Evolutionary conservation across 768 basidiomycete genomes (phyloP).

Genomic region (Daedaleopsis nitida): DNA sequence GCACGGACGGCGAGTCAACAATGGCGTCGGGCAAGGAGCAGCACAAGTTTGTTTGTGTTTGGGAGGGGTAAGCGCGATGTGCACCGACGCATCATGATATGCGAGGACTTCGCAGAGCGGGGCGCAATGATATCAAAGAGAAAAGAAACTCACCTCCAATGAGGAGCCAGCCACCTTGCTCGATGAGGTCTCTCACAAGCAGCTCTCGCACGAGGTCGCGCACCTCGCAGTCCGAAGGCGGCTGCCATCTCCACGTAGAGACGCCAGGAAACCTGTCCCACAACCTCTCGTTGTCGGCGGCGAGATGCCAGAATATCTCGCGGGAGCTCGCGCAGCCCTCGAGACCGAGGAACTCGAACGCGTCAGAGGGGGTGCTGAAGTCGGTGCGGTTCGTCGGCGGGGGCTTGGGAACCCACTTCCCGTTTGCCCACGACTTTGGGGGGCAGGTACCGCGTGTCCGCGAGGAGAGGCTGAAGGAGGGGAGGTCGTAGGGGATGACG

Average conservation of each 20-base stretch:
- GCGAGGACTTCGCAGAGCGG: background rate
- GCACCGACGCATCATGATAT: no score
- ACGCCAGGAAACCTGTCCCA: constrained; percentile 57
- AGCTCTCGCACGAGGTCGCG: constrained; percentile 42
- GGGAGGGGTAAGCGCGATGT: no score
- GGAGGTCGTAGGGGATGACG: constrained; percentile 10
- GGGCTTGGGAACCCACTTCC: constrained; percentile 45
- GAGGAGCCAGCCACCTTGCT: constrained; percentile 71
- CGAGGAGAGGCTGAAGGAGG: constrained; percentile 7
- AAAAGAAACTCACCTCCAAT: constrained; percentile 52
- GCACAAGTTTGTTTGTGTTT: no score
- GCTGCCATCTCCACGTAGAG: constrained; percentile 55
- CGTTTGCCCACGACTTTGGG: constrained; percentile 37
- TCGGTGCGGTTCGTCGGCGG: constrained; percentile 28
- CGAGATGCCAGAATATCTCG: constrained; percentile 67
- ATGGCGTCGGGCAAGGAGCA: no score
- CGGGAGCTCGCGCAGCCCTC: constrained; percentile 63
- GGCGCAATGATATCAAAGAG: background rate
- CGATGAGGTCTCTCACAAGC: constrained; percentile 59
- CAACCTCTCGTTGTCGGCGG: constrained; percentile 46
- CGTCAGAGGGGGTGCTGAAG: constrained; percentile 38
- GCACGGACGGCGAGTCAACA: no score
- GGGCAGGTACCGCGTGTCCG: constrained; percentile 31
- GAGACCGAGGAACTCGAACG: constrained; percentile 55
- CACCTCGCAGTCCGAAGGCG: constrained; percentile 46